Percentiles rank a stretch among this genome's conserved stretches.
phyloP scores from a whole-genome alignment of 2,329 filamentous ascomycete species.

The Ophiognomonia clavigignenti-juglandacearum region DNA sequence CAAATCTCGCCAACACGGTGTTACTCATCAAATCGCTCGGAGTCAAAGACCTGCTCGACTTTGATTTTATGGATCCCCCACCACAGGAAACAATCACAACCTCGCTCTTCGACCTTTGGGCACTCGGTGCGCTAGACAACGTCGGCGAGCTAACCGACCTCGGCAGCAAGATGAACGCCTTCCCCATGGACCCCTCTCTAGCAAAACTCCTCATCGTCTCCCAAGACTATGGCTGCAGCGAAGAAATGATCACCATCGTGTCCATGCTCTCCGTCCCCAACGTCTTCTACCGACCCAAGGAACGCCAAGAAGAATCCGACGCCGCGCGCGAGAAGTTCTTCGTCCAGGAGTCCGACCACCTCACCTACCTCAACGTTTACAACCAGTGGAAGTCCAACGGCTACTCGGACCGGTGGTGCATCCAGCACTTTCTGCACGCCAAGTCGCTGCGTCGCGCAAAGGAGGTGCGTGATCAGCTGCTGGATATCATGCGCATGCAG shows the following conservation, averaged over 20 bases:
- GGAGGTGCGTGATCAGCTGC: slow-evolving; percentile 89
- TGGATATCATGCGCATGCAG: slow-evolving; percentile 91
- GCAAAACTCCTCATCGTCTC: slow-evolving; percentile 93
- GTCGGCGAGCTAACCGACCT: slow-evolving; percentile 85
- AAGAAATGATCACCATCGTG: slow-evolving; percentile 98
- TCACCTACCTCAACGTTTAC: slow-evolving; percentile 94
- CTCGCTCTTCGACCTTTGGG: slow-evolving; percentile 96
- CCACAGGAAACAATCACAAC: slow-evolving; percentile 97
- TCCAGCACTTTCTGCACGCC: slow-evolving; percentile 89
- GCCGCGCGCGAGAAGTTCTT: slow-evolving; percentile 96
- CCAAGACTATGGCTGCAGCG: slow-evolving; percentile 84
- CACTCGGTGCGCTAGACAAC: slow-evolving; percentile 87
- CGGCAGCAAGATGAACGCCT: slow-evolving; percentile 90
- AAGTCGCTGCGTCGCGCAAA: slow-evolving; percentile 88
- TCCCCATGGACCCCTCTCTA: slow-evolving; percentile 95
- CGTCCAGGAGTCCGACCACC: slow-evolving; percentile 93
- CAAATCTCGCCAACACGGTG: slow-evolving; percentile 92
- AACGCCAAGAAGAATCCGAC: slow-evolving; percentile 94
- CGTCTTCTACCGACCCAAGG: slow-evolving; percentile 95
- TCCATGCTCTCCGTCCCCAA: slow-evolving; percentile 96
- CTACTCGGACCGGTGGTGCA: slow-evolving; percentile 86
- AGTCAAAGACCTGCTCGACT: slow-evolving; percentile 89
- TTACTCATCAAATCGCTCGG: slow-evolving; percentile 90
- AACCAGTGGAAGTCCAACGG: slow-evolving; percentile 92
- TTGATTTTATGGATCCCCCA: slow-evolving; percentile 98